Base-by-base conservation (phyloP, 441 rosid species). In the Adansonia rubrostipa region DNA sequence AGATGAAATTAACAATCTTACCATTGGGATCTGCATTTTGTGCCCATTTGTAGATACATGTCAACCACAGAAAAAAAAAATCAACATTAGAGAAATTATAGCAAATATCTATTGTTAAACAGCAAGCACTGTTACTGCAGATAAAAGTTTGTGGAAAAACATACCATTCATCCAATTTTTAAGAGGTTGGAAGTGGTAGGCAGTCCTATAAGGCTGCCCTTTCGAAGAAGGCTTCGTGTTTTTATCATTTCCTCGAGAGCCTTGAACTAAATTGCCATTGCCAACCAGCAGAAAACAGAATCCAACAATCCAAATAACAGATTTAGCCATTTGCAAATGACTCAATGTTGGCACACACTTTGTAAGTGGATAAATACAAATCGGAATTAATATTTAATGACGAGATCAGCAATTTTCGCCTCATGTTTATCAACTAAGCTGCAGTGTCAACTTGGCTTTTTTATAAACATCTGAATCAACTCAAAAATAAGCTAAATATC, bases 141-240 rank as follows among this genome's bases (percentile, higher is more conserved):
- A 40, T 54, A 8, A 8, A 74, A 24, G 60, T 6, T 64, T 8
- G 28, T 33, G 50, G 13, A 28, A 68, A 61, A 33, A 19, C 36
- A 24, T 68, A 69, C 72, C 82, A 63, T 80, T 80, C 79, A 69
- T 75, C 83, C 80, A 80, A 42, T 80, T 47, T 62, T 76, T 47
- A 64, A 78, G 75, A 60, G 83, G 80, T 56, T 73, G 80, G 44
- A 81, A 81, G 7, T 77, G 83, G 58, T 54, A 81, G 14, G 65
- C 80, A 40, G 80, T 73, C 66, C 75, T 77, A 22, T 73, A 72
- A 22, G 80, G 75, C 45, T 81, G 83, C 48, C 15, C 42, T 5
- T 19, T 6, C 6, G 63, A 22, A n/a, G 36, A n/a, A 20, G 70
- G 45, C 20, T 9, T 7, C 36, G 6, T 50, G 10, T 22, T 71